These are phyloP conservation scores for Ophiosphaerella herpotricha DNA, from an alignment of 2,329 filamentous ascomycete genomes.

Conservation along the genomic window DNA sequence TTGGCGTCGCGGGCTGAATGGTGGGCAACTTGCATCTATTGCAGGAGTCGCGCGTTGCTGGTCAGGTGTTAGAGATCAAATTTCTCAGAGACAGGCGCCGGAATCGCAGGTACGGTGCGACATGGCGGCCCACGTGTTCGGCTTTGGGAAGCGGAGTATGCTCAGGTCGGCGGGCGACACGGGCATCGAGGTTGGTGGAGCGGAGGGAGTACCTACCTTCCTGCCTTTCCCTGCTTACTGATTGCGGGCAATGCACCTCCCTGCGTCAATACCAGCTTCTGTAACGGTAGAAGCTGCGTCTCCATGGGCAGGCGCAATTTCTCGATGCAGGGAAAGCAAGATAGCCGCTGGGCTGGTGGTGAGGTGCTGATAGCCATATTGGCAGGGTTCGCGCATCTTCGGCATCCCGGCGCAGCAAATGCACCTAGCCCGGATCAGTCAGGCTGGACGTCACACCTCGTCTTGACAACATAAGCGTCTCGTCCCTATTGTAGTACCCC, in stretches of 20 bases:
- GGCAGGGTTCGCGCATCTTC: background rate
- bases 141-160: slow-evolving; percentile 8
- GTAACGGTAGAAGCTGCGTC: slow-evolving; percentile 35
- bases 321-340: slow-evolving; percentile 17
- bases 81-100: slow-evolving; percentile 9
- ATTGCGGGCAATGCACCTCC: slow-evolving; percentile 36
- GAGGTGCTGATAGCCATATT: slow-evolving; percentile 13
- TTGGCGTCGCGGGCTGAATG: slow-evolving; percentile 32
- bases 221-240: background rate
- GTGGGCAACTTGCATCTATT: slow-evolving; percentile 24
- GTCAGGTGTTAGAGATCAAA: slow-evolving; percentile 26
- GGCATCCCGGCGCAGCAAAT: background rate
- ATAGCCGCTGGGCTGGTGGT: slow-evolving; percentile 15
- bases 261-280: slow-evolving; percentile 40
- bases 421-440: background rate
- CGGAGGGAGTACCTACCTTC: slow-evolving; percentile 16
- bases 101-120: slow-evolving; percentile 19
- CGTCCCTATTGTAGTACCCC: background rate
- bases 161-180: too few relatives aligned
- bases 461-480: background rate
- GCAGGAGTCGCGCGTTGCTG: slow-evolving; percentile 22
- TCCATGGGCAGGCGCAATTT: slow-evolving; percentile 41
- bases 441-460: background rate
- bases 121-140: slow-evolving; percentile 23
- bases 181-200: slow-evolving; percentile 2